Evolutionary conservation across 2,329 filamentous ascomycete species (phyloP), one percentile per base, ranked within the genome.

Genomic region (Remersonia thermophila): DNA sequence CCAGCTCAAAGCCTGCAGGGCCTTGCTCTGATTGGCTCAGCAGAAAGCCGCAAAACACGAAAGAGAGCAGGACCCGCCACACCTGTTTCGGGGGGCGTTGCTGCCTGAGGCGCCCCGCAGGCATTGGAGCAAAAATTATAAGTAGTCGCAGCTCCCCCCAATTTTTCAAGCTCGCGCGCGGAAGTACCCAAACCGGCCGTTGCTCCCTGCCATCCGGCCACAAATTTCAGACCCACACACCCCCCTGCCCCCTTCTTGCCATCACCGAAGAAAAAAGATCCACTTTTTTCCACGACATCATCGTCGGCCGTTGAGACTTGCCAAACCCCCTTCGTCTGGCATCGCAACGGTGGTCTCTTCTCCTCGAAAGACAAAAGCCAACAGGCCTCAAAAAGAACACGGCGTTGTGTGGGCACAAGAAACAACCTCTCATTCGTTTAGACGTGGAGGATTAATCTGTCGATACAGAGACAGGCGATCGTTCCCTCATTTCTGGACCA

Each of bases 141-240:
- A 71, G 61, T 61, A 69, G 59, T 55, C 53, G 55, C 55, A 56
- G 60, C 60, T 65, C 66, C 68, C 69, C 59, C 67, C 69, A 62
- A 54, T 56, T 57, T 62, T 65, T 62, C 54, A 57, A 60, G 54
- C 55, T 53, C 64, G 33, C 60, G 66, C 62, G 65, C 60, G 65
- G 67, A 71, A 69, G 60, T 64, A 59, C 63, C 65, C 66, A 23
- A 23, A 71, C 65, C 63, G 62, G 65, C 66, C 65, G 54, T 66
- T 49, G 58, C 57, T 54, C 60, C 58, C 56, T 56, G 55, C 62
- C 61, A n/a, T 67, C 58, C 52, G 64, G 63, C 59, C 61, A 56
- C 48, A 38, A 50, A 54, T 55, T 53, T 53, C 50, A 56, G 56
- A 56, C 52, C 51, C 50, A 47, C 48, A 53, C 49, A 48, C 46